Base-by-base conservation (phyloP, 345 rosid genomes). In the Citrus reticulata region DNA sequence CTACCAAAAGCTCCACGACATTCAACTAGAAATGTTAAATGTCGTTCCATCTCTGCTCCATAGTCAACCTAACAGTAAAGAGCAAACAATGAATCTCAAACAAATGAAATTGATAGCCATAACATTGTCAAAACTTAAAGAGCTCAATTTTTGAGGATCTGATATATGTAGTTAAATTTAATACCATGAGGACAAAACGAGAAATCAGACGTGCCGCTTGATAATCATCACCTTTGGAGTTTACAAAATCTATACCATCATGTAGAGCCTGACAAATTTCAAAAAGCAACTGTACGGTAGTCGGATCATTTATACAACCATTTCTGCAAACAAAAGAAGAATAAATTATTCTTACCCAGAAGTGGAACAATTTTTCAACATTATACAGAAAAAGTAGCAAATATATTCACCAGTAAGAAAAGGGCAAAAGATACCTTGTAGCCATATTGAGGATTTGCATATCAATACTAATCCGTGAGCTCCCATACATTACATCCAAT, bases 121-220 rank as follows among this genome's bases (percentile, higher is more conserved):
- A 72, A 80, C 24, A 57, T 40, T 34, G 7, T 59, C 62, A 65
- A 49, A 20, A 51, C 29, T 30, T 49, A 57, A 59, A 29, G 11
- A 73, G 40, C 40, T n/a, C 67, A 55, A 70, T 35, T 62, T 61
- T 69, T 59, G 9, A 75, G 58, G 62, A 72, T 42, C 29, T 13
- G 24, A 62, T 27, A 29, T 20, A 74, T 25, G n/a, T 74, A 71
- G 57, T 74, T 78, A 68, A 61, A 75, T 77, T 72, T 62, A 65
- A 79, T 88, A 95, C 98, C 93, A 84, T 83, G 78, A 84, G 86
- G 70, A 95, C 88, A 90, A 93, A 92, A 75, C 84, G 97, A 83
- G 93, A 86, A 76, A 95, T 90, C 70, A 93, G 65, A 34, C 68
- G 89, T 69, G 90, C 74, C 49, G 86, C 80, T 78, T 90, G 95